Base-by-base conservation (phyloP, 2,329 filamentous ascomycete genomes). In the Cordyceps militaris region DNA sequence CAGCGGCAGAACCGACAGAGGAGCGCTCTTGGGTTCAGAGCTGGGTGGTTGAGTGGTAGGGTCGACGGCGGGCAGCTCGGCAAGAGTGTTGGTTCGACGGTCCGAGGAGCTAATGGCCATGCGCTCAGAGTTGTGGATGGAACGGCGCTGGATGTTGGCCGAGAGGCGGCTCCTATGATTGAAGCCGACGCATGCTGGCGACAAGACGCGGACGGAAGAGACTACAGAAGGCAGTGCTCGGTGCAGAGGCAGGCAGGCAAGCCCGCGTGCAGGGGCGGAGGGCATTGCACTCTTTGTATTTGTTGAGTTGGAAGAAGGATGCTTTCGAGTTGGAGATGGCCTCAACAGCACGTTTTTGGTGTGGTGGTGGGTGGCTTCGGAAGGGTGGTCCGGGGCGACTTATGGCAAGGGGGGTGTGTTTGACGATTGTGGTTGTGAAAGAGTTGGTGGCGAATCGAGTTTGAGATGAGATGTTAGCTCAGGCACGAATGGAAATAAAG, bases 1-100 rank as follows among this genome's bases (percentile, higher is more conserved):
- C 3, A 89, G 73, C 0, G 88, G 87, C 36, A 91, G 77, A 42
- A 88, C 78, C 0, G 85, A 82, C 23, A 91, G 77, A 1, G 85
- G 79, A n/a, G 71, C 69, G 48, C 70, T 69, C 48, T 60, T 59
- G 36, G 67, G 57, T 43, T 66, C 64, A 48, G 63, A 56, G 53
- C 61, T 64, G 49, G 66, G 65, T 21, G 67, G 64, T 40, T 66
- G 61, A 3, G 68, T 66, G 54, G 68, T 65, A n/a, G 67, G 65
- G 14, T 69, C 64, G 42, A 52, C 54, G 11, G 53, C 48, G 21
- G 68, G 66, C 14, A 66, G 59, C 59, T 72, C 69, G 42, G 66
- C 65, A 46, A 73, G 54, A 26, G 72, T 73, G 51, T 67, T 69
- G 16, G 71, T 68, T 60, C 70, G 68, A 57, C 66, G 66, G 59